Conservation (phyloP, 371 early-diverging fungal genomes). For the Rhizopus sp. region DNA sequence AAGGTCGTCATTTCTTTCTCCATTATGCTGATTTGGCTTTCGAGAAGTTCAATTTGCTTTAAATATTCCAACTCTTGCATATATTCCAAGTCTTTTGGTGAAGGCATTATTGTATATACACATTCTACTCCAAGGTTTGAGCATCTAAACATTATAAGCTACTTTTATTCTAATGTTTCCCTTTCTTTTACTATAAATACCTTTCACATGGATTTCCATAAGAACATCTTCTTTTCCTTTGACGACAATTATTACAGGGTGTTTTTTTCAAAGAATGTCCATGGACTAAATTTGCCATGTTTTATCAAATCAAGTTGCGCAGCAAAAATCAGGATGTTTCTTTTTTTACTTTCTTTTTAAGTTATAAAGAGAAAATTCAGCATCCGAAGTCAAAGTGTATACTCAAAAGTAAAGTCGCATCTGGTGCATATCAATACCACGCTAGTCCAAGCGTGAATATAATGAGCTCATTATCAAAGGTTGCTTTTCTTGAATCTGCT, state of each 20-base stretch:
- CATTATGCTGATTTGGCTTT: slow-evolving; percentile 21
- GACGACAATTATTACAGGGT: slow-evolving; percentile 28
- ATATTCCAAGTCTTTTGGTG: slow-evolving; percentile 47
- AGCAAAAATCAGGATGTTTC: too few species aligned
- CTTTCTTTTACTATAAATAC: slow-evolving; percentile 15
- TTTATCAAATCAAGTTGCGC: background rate
- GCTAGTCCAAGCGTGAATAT: background rate
- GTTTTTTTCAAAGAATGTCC: background rate
- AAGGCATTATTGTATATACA: slow-evolving; percentile 34
- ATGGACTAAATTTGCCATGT: slow-evolving; percentile 8
- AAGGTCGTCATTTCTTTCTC: slow-evolving; percentile 18
- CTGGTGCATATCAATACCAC: background rate
- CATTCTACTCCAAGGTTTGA: slow-evolving; percentile 28
- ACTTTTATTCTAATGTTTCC: background rate
- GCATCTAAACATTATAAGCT: slow-evolving; percentile 26
- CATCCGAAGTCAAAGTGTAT: too few species aligned
- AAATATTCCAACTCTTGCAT: slow-evolving; percentile 26
- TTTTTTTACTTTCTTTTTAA: too few species aligned
- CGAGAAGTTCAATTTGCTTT: slow-evolving; percentile 18
- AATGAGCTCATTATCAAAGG: too few species aligned
- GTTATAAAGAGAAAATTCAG: background rate
- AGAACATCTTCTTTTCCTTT: slow-evolving; percentile 42
- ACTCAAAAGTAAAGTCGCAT: background rate
- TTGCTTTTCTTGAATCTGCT: too few species aligned
- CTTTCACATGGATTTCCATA: slow-evolving; percentile 45